Conservation (phyloP, 2,329 filamentous ascomycete species). For the Penicillium sp. region DNA sequence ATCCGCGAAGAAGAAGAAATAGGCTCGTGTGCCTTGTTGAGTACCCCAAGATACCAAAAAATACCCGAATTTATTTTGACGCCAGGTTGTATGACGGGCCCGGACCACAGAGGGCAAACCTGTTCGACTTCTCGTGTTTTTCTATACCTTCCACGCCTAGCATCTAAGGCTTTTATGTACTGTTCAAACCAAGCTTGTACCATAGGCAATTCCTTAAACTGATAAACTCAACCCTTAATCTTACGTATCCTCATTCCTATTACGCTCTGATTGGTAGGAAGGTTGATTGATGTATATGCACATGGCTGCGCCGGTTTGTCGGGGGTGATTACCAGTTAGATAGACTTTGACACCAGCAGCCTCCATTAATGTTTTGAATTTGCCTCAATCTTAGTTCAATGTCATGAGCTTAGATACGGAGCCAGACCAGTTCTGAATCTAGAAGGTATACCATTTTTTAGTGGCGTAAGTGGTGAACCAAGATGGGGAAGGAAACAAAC, state of each 20-base stretch:
- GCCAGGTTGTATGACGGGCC: neutral
- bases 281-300: neutral
- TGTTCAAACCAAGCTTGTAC: neutral
- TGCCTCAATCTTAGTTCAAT: neutral
- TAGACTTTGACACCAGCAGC: neutral
- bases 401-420: too few relatives aligned
- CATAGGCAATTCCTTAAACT: neutral
- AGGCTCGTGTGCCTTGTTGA: neutral
- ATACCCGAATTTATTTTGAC: neutral
- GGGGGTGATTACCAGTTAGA: neutral
- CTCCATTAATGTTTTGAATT: neutral
- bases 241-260: neutral
- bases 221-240: neutral
- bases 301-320: neutral
- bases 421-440: too few relatives aligned
- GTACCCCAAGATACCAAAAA: neutral
- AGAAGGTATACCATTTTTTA: too few relatives aligned
- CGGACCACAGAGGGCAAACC: neutral
- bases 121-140: neutral
- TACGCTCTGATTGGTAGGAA: neutral
- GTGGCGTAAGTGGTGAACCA: too few relatives aligned
- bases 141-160: neutral
- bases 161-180: neutral
- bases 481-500: too few relatives aligned
- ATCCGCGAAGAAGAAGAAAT: slow-evolving; percentile 28